Base-by-base conservation (phyloP, 495 filamentous ascomycete genomes). In the Letharia lupina region DNA sequence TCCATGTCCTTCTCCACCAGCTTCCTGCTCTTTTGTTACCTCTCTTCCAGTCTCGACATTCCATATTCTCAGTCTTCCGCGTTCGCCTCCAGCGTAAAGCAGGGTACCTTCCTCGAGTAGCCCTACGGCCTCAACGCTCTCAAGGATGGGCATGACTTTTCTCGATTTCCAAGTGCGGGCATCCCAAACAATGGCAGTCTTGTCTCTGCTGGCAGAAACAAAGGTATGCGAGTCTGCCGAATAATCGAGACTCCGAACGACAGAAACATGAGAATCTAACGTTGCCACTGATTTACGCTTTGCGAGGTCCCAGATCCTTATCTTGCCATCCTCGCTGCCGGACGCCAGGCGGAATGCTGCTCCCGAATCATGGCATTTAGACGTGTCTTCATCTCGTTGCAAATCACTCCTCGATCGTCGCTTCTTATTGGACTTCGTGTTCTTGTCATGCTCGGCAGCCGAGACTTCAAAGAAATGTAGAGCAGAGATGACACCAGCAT, bases 131-230 rank as follows among this genome's bases (percentile, higher is more conserved):
- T 99, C 94, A 23, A 98, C 80, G 56, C 85, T 84, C 74, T 99
- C 94, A 35, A 95, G 80, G 18, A 92, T 86, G 9, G 93, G 88
- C 61, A 96, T 87, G 1, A 95, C 88, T 47, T 85, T 89, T 56
- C 87, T 86, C n/a, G 81, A 75, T 71, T 91, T 93, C 91, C 93
- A 98, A 18, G 83, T 90, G 61, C 77, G 83, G 23, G 88, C 82
- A 79, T 96, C 90, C 91, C 92, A 97, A 66, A 96, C 75, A 61
- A 93, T 94, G 47, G 92, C 85, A 0, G 95, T 97, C 76, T 96
- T 94, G 78, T 99, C 94, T 77, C 94, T 82, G 72, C 91, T 87
- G n/a, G 87, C 91, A n/a, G 90, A 93, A 9, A 97, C 78, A 50
- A 99, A 76, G 16, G 85, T 81, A 74, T 91, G 87, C 67, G 90